These are phyloP conservation scores for Verticillium longisporum DNA, from an alignment of 2,329 filamentous ascomycete species.

Conservation along the genomic window DNA sequence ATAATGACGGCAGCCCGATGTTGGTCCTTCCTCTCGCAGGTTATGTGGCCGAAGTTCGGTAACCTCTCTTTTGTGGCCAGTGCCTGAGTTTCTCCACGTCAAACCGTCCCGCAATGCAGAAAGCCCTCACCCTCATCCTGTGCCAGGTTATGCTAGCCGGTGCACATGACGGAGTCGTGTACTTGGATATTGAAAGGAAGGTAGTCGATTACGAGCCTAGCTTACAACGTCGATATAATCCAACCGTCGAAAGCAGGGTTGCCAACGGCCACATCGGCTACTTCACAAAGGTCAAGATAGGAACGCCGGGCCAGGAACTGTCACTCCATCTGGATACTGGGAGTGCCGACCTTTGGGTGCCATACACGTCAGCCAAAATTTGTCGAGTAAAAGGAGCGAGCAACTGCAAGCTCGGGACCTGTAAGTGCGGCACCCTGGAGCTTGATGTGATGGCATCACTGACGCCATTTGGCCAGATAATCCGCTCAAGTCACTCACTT, in stretches of 20 bases:
- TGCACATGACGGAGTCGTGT: not conserved
- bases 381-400: constrained; percentile 23
- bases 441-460: not conserved
- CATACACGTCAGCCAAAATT: constrained; percentile 27
- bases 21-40: no score
- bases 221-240: not conserved
- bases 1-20: not conserved
- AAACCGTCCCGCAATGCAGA: not conserved
- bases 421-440: not conserved
- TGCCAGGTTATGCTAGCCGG: not conserved
- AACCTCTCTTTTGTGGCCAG: not conserved
- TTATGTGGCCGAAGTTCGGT: no score
- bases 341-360: constrained; percentile 62
- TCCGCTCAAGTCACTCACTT: not conserved
- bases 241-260: not conserved
- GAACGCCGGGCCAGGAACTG: constrained; percentile 48
- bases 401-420: not conserved
- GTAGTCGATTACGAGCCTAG: not conserved
- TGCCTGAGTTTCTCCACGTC: not conserved
- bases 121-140: not conserved
- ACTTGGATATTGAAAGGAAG: not conserved
- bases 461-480: not conserved
- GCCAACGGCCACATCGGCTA: constrained; percentile 28
- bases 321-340: constrained; percentile 59
- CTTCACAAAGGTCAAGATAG: constrained; percentile 49